Conservation (phyloP, 2,329 filamentous ascomycete genomes). For the Niveomyces coronatus region DNA sequence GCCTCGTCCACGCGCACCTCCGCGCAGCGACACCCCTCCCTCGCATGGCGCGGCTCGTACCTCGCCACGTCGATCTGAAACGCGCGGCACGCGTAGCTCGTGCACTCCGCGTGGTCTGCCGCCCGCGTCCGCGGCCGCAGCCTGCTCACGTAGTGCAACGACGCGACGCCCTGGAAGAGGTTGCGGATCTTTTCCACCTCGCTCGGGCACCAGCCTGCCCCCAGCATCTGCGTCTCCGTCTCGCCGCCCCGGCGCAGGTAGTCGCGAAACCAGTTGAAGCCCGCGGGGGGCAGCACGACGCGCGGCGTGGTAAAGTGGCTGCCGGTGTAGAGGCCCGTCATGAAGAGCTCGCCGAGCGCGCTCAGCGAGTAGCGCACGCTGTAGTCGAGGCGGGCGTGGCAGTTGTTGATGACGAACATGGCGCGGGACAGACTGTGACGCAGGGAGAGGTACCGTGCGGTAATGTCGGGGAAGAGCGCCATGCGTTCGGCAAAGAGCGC, state of each 20-base stretch:
- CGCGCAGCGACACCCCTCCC: slow-evolving; percentile 15
- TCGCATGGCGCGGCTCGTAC: slow-evolving; percentile 18
- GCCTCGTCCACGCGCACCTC: slow-evolving; percentile 14
- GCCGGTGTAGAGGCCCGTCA: slow-evolving; percentile 8
- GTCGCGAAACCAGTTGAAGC: slow-evolving; percentile 13
- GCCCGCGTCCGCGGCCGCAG: slow-evolving; percentile 10
- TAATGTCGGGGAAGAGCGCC: slow-evolving; percentile 5
- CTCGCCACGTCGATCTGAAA: slow-evolving; percentile 21
- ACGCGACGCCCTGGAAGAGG: slow-evolving; percentile 15
- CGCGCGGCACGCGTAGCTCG: slow-evolving; percentile 15
- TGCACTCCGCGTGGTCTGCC: slow-evolving; percentile 18
- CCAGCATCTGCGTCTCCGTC: slow-evolving; percentile 18
- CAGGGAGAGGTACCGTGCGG: slow-evolving; percentile 12
- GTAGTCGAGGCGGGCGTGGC: slow-evolving; percentile 14
- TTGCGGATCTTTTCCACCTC: slow-evolving; percentile 19
- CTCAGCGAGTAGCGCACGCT: slow-evolving; percentile 18
- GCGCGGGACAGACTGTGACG: slow-evolving; percentile 14
- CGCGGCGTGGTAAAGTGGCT: slow-evolving; percentile 4
- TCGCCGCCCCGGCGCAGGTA: slow-evolving; percentile 12
- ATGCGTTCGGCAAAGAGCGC: slow-evolving; percentile 11
- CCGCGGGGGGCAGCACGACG: slow-evolving; percentile 11
- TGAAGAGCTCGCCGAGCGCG: slow-evolving; percentile 18
- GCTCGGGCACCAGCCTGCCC: slow-evolving; percentile 22
- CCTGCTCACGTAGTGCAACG: slow-evolving; percentile 17
- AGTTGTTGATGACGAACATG: slow-evolving; percentile 12